Evolutionary conservation across 192 early-diverging fungal genomes (phyloP).

Genomic region (Backusella morwellensis): DNA sequence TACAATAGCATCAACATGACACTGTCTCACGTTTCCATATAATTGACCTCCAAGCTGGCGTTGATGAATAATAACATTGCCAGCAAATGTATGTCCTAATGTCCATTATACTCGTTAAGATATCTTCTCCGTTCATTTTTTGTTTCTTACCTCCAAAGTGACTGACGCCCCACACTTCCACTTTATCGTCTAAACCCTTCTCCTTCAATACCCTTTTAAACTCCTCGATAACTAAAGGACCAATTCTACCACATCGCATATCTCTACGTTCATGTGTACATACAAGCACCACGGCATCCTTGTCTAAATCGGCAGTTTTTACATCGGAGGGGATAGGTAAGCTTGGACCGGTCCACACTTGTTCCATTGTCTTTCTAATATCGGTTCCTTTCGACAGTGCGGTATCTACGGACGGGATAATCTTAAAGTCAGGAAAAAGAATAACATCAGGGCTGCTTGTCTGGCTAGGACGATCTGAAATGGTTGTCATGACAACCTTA

Average conservation of each 20-base stretch:
- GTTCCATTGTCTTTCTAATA: constrained; percentile 2
- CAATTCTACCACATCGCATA: constrained; percentile 63
- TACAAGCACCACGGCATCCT: constrained; percentile 46
- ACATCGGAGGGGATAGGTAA: neutral
- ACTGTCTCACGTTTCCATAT: constrained; percentile 41
- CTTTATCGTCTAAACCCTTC: constrained; percentile 26
- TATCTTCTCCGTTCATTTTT: neutral
- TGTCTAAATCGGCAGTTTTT: neutral
- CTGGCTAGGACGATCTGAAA: constrained; percentile 4
- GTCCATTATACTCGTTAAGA: too few relatives aligned
- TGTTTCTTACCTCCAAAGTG: constrained; percentile 52
- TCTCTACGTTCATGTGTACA: constrained; percentile 63
- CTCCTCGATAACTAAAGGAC: constrained; percentile 57
- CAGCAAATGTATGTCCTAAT: constrained; percentile 67
- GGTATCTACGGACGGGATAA: constrained; percentile 14
- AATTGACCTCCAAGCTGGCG: constrained; percentile 32
- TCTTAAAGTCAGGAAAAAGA: constrained; percentile 32
- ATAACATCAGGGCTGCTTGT: constrained; percentile 19
- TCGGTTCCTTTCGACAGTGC: neutral
- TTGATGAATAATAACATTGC: constrained; percentile 56
- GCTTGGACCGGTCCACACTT: constrained; percentile 10
- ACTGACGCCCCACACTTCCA: constrained; percentile 45
- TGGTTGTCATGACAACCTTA: constrained; percentile 3
- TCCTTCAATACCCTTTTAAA: constrained; percentile 32
- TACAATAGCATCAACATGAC: constrained; percentile 31